These are phyloP conservation scores for Carex myosuroides DNA, from an alignment of 176 grass and related monocot species.

Conservation along the genomic window DNA sequence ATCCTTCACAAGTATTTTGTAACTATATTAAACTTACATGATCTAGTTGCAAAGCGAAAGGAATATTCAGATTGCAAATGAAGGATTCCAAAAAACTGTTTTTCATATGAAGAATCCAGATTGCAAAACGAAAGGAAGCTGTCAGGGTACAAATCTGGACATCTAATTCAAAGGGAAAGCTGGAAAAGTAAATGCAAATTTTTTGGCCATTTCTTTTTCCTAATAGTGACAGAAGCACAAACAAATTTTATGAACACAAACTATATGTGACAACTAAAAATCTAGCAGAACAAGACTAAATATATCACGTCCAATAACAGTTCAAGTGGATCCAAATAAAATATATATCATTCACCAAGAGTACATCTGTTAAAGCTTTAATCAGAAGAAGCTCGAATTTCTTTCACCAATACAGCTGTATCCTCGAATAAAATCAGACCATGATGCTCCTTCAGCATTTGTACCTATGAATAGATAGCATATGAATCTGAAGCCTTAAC, in stretches of 20 bases:
- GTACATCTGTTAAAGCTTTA: not conserved
- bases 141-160: not conserved
- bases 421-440: slow-evolving; percentile 16
- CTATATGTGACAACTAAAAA: not conserved
- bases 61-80: no score
- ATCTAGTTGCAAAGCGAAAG: not conserved
- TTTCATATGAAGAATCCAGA: not conserved
- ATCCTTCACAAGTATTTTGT: not conserved
- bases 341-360: not conserved
- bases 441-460: slow-evolving; percentile 19
- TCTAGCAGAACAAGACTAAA: not conserved
- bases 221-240: not conserved
- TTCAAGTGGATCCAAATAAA: not conserved
- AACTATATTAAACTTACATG: not conserved
- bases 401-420: slow-evolving; percentile 9
- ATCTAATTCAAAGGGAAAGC: not conserved
- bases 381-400: not conserved
- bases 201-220: not conserved
- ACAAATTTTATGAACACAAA: not conserved
- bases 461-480: not conserved
- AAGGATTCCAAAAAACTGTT: not conserved
- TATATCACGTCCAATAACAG: not conserved
- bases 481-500: no score
- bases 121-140: not conserved
- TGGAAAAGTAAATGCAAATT: not conserved